Percentiles rank a stretch among this genome's conserved stretches.
Conservation (phyloP, 495 filamentous ascomycete genomes). For the Aeminium ludgeri region DNA sequence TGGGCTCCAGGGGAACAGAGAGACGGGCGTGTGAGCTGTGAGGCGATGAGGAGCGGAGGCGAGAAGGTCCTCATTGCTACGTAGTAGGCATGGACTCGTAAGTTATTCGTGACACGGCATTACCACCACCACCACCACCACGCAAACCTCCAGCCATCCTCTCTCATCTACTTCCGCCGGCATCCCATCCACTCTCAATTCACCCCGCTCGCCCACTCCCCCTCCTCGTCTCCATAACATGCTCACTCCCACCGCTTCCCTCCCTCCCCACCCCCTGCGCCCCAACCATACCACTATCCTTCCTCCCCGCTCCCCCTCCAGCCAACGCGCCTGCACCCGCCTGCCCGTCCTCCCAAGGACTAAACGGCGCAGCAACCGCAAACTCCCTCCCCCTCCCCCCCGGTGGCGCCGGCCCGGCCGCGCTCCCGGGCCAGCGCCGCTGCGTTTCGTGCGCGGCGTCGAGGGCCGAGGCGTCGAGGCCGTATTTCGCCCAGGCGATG, state of each 20-base stretch:
- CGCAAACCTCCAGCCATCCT: too few species aligned
- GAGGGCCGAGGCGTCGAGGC: conserved; percentile 59
- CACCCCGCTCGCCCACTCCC: too few species aligned
- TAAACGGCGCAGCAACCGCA: conserved; percentile 56
- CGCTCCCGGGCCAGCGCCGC: conserved; percentile 34
- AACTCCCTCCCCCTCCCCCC: conserved; percentile 32
- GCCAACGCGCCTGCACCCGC: not conserved
- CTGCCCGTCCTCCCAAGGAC: conserved; percentile 41
- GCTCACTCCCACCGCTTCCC: conserved; percentile 11
- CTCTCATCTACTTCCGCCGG: too few species aligned
- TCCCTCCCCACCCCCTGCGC: not conserved
- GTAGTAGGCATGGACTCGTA: too few species aligned
- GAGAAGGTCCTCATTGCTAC: too few species aligned
- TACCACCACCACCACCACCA: too few species aligned
- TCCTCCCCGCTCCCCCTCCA: conserved; percentile 3
- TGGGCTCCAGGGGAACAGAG: too few species aligned
- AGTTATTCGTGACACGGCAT: too few species aligned
- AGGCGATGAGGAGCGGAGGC: too few species aligned
- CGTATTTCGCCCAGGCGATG: conserved; percentile 84
- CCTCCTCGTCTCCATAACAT: conserved; percentile 16
- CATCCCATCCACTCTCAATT: too few species aligned
- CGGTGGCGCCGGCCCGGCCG: conserved; percentile 18
- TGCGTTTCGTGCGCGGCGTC: conserved; percentile 76
- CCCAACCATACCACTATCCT: not conserved
- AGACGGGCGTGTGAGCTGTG: too few species aligned